phyloP scores from a whole-genome alignment of 345 rosid genomes.

The Melaleuca quinquenervia region DNA sequence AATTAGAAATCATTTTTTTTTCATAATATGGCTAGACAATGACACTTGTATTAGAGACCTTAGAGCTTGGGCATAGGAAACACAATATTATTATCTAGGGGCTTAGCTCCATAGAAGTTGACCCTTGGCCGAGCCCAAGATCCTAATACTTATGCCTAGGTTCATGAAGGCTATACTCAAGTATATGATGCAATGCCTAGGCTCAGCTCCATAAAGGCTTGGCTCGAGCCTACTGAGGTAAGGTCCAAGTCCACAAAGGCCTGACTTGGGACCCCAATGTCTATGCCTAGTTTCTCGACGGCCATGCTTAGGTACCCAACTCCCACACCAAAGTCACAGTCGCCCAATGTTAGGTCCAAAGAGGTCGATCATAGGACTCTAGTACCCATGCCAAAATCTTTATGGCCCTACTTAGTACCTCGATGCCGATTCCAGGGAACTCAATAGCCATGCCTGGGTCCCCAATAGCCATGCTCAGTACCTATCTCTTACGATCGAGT shows the following conservation, averaged over 20 bases:
- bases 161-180: not conserved
- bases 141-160: rapidly evolving
- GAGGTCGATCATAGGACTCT: not conserved
- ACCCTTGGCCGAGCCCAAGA: not conserved
- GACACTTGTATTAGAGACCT: not conserved
- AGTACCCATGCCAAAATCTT: not conserved
- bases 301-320: not conserved
- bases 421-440: too few species aligned
- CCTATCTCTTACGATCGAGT: not conserved
- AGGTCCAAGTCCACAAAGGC: not conserved
- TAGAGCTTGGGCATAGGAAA: not conserved
- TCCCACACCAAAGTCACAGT: not conserved
- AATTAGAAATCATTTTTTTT: too few species aligned
- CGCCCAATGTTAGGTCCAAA: not conserved
- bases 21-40: not conserved
- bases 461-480: not conserved
- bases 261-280: not conserved
- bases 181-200: not conserved
- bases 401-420: not conserved
- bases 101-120: not conserved
- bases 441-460: too few species aligned
- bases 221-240: not conserved
- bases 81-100: too few species aligned
- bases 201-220: not conserved
- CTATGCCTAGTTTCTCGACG: not conserved